These are phyloP conservation scores for Geosmithia putterillii DNA, from an alignment of 2,329 filamentous ascomycete genomes.

Conservation along the genomic window DNA sequence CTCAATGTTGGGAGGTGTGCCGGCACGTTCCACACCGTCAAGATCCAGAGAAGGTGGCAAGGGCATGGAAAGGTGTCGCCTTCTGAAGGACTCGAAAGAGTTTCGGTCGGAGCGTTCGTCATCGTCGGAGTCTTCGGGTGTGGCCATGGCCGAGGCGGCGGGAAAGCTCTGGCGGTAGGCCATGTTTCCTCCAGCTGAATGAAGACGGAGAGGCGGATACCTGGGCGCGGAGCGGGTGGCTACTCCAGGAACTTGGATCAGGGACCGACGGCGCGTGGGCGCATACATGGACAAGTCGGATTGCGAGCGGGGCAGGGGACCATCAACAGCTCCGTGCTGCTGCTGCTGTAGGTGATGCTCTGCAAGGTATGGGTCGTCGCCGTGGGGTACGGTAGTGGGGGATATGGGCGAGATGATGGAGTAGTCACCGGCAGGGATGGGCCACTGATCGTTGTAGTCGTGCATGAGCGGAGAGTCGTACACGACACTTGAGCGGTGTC, in stretches of 20 bases:
- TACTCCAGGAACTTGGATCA: slow-evolving; percentile 35
- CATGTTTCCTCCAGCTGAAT: too few relatives aligned
- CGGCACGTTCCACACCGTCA: slow-evolving; percentile 11
- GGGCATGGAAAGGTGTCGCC: slow-evolving; percentile 21
- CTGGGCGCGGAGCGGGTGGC: slow-evolving; percentile 27
- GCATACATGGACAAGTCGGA: slow-evolving; percentile 36
- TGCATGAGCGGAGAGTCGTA: neutral
- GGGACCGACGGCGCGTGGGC: slow-evolving; percentile 33
- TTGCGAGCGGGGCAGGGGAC: slow-evolving; percentile 12
- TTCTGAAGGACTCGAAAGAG: slow-evolving; percentile 23
- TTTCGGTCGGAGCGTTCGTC: slow-evolving; percentile 15
- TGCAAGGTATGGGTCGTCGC: too few relatives aligned
- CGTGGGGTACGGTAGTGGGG: neutral
- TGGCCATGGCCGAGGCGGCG: neutral
- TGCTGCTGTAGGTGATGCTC: too few relatives aligned
- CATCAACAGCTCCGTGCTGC: neutral
- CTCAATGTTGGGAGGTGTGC: slow-evolving; percentile 36
- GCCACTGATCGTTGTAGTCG: neutral
- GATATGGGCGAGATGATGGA: neutral
- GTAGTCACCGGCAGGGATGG: neutral
- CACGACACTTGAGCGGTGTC: neutral
- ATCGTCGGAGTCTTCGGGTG: neutral
- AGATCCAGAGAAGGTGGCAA: slow-evolving; percentile 5
- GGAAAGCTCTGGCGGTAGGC: neutral
- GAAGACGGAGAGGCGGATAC: neutral